A percentile compares a stretch with the other conserved stretches of the same genome.
phyloP scores from a whole-genome alignment of 2,329 filamentous ascomycete species.

The Fusarium vanettenii region DNA sequence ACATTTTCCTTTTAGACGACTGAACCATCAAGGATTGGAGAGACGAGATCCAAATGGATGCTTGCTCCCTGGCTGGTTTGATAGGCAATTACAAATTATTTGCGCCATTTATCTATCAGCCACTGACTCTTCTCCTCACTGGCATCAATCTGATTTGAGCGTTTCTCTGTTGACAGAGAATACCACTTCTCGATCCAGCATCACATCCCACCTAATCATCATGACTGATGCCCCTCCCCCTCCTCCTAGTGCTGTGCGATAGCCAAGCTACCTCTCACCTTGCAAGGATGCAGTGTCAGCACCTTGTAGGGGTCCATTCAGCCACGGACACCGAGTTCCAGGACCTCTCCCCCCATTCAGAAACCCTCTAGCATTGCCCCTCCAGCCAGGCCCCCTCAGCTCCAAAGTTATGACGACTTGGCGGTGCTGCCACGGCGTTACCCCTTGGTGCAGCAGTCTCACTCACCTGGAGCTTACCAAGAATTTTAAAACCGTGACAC shows the following conservation, averaged over 20 bases:
- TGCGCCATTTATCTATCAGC: constrained; percentile 1
- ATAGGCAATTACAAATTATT: constrained; percentile 1
- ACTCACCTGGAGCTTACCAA: constrained; percentile 38
- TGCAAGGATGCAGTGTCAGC: neutral
- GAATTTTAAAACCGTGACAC: constrained; percentile 39
- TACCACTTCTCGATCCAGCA: constrained; percentile 1
- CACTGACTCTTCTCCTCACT: neutral
- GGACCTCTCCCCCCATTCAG: constrained; percentile 24
- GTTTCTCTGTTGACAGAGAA: neutral
- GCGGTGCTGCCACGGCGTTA: constrained; percentile 38
- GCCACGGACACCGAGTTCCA: constrained; percentile 44
- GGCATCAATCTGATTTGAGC: neutral
- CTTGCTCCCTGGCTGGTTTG: neutral
- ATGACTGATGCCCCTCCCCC: constrained; percentile 41
- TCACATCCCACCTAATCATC: constrained; percentile 27
- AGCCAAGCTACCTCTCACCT: constrained; percentile 12
- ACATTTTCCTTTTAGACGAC: constrained; percentile 13
- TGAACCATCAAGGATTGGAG: neutral
- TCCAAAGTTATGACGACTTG: constrained; percentile 39
- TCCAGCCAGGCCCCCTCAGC: constrained; percentile 34
- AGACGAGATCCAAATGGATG: neutral
- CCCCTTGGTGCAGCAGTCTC: constrained; percentile 18
- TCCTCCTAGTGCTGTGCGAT: constrained; percentile 13
- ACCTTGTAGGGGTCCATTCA: constrained; percentile 33
- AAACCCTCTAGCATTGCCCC: constrained; percentile 20